These are phyloP conservation scores for Pascua sp. DNA, from an alignment of 1,284 basidiomycete species.

Conservation along the genomic window DNA sequence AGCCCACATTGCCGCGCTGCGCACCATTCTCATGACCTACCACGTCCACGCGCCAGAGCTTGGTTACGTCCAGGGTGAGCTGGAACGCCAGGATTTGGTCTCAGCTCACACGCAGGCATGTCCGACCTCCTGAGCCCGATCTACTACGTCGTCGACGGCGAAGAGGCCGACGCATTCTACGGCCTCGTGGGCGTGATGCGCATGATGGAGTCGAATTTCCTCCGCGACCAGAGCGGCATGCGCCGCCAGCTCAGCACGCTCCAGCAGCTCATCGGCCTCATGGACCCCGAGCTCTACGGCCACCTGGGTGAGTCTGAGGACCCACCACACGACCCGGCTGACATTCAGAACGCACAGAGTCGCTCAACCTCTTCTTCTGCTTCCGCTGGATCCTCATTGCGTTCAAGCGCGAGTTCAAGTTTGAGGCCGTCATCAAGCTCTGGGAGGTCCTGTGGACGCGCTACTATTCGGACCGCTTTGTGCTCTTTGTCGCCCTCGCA, in stretches of 20 bases:
- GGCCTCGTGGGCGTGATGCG: constrained; percentile 93
- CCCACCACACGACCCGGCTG: constrained; percentile 16
- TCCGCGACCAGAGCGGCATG: constrained; percentile 97
- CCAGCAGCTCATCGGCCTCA: constrained; percentile 82
- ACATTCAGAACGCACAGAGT: constrained; percentile 66
- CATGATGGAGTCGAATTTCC: constrained; percentile 91
- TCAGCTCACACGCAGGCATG: constrained; percentile 70
- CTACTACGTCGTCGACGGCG: constrained; percentile 83
- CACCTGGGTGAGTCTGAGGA: constrained; percentile 68
- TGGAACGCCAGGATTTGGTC: background rate
- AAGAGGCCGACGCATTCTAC: constrained; percentile 91
- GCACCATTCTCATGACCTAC: constrained; percentile 78
- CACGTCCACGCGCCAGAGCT: constrained; percentile 85
- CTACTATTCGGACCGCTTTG: constrained; percentile 79
- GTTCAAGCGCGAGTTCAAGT: constrained; percentile 93
- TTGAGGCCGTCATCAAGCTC: constrained; percentile 77
- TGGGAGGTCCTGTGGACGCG: constrained; percentile 97
- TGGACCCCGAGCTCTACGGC: constrained; percentile 89
- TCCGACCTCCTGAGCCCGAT: constrained; percentile 91
- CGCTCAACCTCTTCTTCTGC: constrained; percentile 94
- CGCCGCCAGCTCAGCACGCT: constrained; percentile 84
- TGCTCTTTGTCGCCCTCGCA: constrained; percentile 91
- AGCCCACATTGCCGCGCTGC: constrained; percentile 47
- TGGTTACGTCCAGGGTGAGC: constrained; percentile 53
- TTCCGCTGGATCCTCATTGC: constrained; percentile 77